A percentile compares a stretch with the other conserved stretches of the same genome.
These are phyloP conservation scores for Fusarium sp. DNA, from an alignment of 2,329 filamentous ascomycete genomes.

Conservation along the genomic window DNA sequence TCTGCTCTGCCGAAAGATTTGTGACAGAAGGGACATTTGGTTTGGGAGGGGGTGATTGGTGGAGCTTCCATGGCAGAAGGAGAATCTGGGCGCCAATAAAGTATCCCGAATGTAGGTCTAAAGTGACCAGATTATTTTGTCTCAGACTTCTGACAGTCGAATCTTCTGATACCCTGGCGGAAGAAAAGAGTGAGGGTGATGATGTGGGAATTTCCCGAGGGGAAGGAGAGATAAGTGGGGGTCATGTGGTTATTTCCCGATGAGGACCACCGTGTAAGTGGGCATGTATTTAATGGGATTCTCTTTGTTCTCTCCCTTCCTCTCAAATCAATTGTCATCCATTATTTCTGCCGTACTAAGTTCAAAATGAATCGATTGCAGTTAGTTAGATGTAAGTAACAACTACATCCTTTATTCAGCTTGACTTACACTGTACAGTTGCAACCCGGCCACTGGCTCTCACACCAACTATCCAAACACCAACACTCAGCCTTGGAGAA, in stretches of 20 bases:
- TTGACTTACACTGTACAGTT: conserved; percentile 25
- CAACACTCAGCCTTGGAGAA: too few relatives aligned
- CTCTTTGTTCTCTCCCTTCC: not conserved
- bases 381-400: conserved; percentile 9
- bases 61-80: too few relatives aligned
- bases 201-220: conserved; percentile 35
- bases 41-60: not conserved
- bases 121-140: too few relatives aligned
- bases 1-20: conserved; percentile 31
- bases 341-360: fast-evolving
- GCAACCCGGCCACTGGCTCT: conserved; percentile 7
- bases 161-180: too few relatives aligned
- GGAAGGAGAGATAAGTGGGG: conserved; percentile 9
- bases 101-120: too few relatives aligned
- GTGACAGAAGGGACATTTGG: conserved; percentile 25
- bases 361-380: not conserved
- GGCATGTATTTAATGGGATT: not conserved
- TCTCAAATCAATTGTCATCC: fast-evolving
- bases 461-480: not conserved
- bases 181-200: not conserved
- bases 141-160: too few relatives aligned
- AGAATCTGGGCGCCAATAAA: too few relatives aligned
- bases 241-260: conserved; percentile 29
- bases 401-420: fast-evolving
- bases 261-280: not conserved